Percentiles rank a stretch among this genome's conserved stretches.
These are phyloP conservation scores for Pseudogymnoascus sp. DNA, from an alignment of 2,329 filamentous ascomycete genomes.

Conservation along the genomic window DNA sequence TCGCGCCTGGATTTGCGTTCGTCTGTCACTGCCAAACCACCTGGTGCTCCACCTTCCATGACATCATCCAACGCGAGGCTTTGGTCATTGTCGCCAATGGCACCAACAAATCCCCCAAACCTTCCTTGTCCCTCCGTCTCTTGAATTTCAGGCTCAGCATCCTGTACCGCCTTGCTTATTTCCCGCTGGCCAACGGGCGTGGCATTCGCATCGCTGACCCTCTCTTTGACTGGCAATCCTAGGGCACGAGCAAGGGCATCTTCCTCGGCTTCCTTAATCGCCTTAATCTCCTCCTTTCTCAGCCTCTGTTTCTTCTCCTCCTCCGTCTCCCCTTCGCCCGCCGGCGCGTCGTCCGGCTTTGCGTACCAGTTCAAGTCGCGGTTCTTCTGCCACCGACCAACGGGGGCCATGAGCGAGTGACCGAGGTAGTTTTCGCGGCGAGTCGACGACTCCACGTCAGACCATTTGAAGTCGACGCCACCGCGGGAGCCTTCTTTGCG, in stretches of 20 bases:
- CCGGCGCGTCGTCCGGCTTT: conserved; percentile 43
- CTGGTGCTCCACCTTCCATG: conserved; percentile 13
- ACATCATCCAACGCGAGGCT: not conserved
- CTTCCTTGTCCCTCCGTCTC: conserved; percentile 21
- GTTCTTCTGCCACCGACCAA: conserved; percentile 64
- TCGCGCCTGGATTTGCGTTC: conserved; percentile 13
- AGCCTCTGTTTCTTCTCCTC: conserved; percentile 51
- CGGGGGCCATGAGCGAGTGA: conserved; percentile 65
- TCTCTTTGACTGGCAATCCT: conserved; percentile 62
- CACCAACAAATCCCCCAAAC: conserved; percentile 28
- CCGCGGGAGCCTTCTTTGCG: conserved; percentile 86
- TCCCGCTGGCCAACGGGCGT: conserved; percentile 63
- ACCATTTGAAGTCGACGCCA: conserved; percentile 94
- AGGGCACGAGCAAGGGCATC: conserved; percentile 79
- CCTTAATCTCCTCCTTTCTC: conserved; percentile 67
- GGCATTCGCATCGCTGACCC: conserved; percentile 46
- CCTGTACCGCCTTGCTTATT: conserved; percentile 45
- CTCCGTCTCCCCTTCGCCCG: conserved; percentile 47
- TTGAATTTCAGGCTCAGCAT: conserved; percentile 29
- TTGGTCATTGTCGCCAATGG: conserved; percentile 17
- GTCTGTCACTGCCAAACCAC: conserved; percentile 19
- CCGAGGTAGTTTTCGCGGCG: conserved; percentile 83
- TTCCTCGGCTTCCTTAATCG: conserved; percentile 84
- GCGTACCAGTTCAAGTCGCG: conserved; percentile 56
- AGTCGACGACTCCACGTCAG: conserved; percentile 72